These are phyloP conservation scores for Samsoniella hepiali DNA, from an alignment of 2,329 filamentous ascomycete species.

Conservation along the genomic window DNA sequence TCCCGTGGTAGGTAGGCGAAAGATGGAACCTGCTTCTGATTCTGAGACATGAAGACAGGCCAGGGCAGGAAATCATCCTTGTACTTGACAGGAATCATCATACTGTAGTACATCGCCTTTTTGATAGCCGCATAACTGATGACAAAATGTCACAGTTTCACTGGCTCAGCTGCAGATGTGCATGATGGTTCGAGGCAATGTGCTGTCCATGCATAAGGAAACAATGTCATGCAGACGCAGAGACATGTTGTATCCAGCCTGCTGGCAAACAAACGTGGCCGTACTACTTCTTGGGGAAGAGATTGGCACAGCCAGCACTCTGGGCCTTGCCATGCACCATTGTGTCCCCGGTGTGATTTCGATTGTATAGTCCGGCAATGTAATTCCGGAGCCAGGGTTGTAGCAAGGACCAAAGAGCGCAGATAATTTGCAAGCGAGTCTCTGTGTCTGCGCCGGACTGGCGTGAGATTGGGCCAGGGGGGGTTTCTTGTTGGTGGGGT, in stretches of 20 bases:
- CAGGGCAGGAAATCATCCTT: too few relatives aligned
- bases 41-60: background rate
- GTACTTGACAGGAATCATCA: too few relatives aligned
- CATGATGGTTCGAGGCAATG: background rate
- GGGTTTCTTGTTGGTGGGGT: background rate
- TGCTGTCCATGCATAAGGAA: too few relatives aligned
- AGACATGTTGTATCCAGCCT: background rate
- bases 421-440: background rate
- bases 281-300: background rate
- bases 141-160: background rate
- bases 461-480: slow-evolving; percentile 10
- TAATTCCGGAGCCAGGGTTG: background rate
- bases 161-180: background rate
- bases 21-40: background rate
- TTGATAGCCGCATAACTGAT: too few relatives aligned
- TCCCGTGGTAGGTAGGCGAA: background rate
- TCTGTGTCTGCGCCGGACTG: background rate
- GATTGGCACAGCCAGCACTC: background rate
- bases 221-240: too few relatives aligned
- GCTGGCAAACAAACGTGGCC: background rate
- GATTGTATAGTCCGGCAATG: background rate
- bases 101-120: background rate
- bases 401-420: background rate
- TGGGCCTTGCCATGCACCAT: background rate
- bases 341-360: background rate